These are phyloP conservation scores for Globisporangium parvum DNA, from an alignment of 352 stramenopile genomes.

Conservation along the genomic window DNA sequence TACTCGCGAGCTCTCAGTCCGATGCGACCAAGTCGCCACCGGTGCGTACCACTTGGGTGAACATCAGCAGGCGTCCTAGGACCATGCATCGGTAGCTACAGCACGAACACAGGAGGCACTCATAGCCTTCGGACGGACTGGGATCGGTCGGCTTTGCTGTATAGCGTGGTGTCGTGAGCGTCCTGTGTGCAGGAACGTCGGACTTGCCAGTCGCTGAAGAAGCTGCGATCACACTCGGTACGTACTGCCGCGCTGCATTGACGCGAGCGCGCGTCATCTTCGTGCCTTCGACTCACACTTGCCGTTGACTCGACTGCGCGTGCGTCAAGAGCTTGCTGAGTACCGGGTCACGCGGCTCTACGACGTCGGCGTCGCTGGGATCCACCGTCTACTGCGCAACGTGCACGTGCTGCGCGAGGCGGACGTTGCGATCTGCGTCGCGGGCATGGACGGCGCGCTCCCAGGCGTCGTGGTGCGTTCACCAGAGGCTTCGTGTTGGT, in stretches of 20 bases:
- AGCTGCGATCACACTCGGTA: conserved; percentile 89
- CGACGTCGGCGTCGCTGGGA: conserved; percentile 92
- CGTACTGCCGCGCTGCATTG: not conserved
- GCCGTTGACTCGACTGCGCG: too few species aligned
- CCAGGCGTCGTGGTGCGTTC: conserved; percentile 92
- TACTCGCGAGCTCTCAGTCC: conserved; percentile 4
- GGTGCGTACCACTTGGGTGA: too few species aligned
- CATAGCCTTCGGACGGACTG: too few species aligned
- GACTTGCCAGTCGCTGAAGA: conserved; percentile 96
- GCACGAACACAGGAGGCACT: too few species aligned
- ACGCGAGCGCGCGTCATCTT: not conserved
- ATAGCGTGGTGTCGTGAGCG: conserved; percentile 23
- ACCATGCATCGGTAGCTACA: too few species aligned
- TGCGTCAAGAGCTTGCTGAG: conserved; percentile 74
- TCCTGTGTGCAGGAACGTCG: conserved; percentile 94
- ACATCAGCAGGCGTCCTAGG: too few species aligned
- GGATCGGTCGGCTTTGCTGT: conserved; percentile 13
- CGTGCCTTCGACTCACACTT: not conserved
- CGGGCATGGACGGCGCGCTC: conserved; percentile 97
- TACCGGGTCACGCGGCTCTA: conserved; percentile 81
- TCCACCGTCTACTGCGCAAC: conserved; percentile 90
- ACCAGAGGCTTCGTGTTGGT: too few species aligned
- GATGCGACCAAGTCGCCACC: not conserved
- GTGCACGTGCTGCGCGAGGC: conserved; percentile 78
- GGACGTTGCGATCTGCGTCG: conserved; percentile 93